Conservation (phyloP, 495 filamentous ascomycete species). For the Hypoxylon trugodes region DNA sequence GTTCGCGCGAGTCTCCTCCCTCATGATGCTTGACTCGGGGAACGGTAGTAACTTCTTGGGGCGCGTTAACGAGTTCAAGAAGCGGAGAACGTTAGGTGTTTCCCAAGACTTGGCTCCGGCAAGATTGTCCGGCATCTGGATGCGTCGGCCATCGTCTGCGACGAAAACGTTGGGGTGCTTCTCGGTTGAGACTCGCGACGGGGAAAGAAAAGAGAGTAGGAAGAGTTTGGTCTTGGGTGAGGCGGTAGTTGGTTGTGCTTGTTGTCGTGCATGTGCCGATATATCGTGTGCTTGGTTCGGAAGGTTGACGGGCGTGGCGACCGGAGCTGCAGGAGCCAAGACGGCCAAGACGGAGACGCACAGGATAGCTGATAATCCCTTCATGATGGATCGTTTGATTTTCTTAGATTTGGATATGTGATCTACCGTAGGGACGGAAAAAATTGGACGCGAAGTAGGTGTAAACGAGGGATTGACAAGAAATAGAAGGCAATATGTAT, state of each 20-base stretch:
- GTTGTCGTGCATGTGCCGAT: slow-evolving; percentile 13
- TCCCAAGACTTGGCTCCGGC: slow-evolving; percentile 34
- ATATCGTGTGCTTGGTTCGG: slow-evolving; percentile 18
- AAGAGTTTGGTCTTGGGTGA: not conserved
- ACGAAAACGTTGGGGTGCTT: slow-evolving; percentile 22
- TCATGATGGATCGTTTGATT: slow-evolving; percentile 28
- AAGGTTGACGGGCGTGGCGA: slow-evolving; percentile 20
- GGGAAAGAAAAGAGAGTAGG: slow-evolving; percentile 2
- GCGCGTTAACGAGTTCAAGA: slow-evolving; percentile 30
- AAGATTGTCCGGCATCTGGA: slow-evolving; percentile 33
- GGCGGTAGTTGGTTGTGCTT: slow-evolving; percentile 1
- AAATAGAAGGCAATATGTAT: slow-evolving; percentile 9
- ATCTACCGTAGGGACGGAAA: not conserved
- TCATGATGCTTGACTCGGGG: slow-evolving; percentile 43
- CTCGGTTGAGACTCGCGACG: slow-evolving; percentile 21
- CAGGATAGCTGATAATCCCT: slow-evolving; percentile 20
- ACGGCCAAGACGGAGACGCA: slow-evolving; percentile 26
- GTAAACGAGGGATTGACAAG: not conserved
- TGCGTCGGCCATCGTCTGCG: slow-evolving; percentile 27
- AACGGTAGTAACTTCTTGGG: slow-evolving; percentile 37
- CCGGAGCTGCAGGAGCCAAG: slow-evolving; percentile 31
- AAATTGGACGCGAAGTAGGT: no score
- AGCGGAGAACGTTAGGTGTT: slow-evolving; percentile 33
- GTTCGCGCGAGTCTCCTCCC: slow-evolving; percentile 39
- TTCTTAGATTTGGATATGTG: not conserved